Evolutionary conservation across 1,139 yeast genomes (phyloP), one percentile per base, ranked within the genome.

Genomic region (Spencermartinsiella ligniputridi): DNA sequence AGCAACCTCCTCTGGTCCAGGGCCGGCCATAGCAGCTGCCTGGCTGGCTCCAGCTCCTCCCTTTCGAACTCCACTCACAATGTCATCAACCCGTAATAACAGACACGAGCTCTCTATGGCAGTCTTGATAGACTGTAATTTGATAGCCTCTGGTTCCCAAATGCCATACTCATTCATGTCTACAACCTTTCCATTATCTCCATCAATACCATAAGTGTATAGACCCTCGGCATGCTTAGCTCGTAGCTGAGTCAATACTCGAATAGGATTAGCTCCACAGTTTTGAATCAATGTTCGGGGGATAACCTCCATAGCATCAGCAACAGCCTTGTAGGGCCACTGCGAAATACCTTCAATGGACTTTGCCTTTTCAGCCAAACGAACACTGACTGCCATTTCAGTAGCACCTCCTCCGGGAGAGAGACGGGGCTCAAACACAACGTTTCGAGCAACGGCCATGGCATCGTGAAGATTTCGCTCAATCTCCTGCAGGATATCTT

Each of bases 401-500:
- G 97, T 92, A 41, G 99, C 98, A 61, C 99, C 98, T 48, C 98
- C 99, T 56, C 99, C 99, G 41, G 99, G 99, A 2, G 96, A 76
- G 61, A 92, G 76, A 34, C 94, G 81, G 41, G 99, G 98, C 65
- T 92, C 95, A 58, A 92, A 83, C 76, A 87, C 79, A 39, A 94
- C 97, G 62, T 94, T 94, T 67, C 97, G 81, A 19, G 98, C 83
- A 42, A 92, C 98, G 3, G 97, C 92, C 96, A 94, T 87, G 40
- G 99, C 98, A 68, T 94, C 99, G 64, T 92, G 97, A 62, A 94
- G 75, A 66, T 94, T 94, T 65, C 99, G 83, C 65, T 94, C 98
- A 60, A 94, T 81, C 73, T 94, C 98, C 67, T 89, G 89, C 59
- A 94, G 74, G 49, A 94, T 90, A 66, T 94, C 99, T 71, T 92